These are phyloP conservation scores for Lasiodiplodia hormozganensis DNA, from an alignment of 2,329 filamentous ascomycete species.

Conservation along the genomic window DNA sequence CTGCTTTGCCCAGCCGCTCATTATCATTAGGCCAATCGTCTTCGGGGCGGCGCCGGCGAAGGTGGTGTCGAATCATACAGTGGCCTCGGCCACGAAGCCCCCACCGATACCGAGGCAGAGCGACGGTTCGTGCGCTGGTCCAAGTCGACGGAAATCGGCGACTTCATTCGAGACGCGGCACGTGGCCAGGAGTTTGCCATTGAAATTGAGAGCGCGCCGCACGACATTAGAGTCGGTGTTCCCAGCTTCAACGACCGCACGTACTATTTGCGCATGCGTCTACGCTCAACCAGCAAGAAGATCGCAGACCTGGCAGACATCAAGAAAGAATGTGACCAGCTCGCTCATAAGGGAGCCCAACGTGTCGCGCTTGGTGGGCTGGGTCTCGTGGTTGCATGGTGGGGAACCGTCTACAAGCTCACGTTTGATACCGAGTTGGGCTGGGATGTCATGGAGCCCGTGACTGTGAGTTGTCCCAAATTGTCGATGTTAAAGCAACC, in stretches of 20 bases:
- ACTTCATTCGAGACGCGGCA: conserved; percentile 91
- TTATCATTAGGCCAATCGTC: conserved; percentile 41
- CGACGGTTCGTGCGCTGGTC: conserved; percentile 86
- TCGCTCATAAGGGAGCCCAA: conserved; percentile 80
- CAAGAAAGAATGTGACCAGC: conserved; percentile 80
- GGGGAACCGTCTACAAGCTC: conserved; percentile 76
- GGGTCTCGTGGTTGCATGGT: conserved; percentile 75
- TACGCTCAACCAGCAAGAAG: conserved; percentile 73
- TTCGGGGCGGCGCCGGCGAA: conserved; percentile 59
- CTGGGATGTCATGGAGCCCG: conserved; percentile 90
- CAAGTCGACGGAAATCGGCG: conserved; percentile 85
- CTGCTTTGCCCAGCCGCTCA: conserved; percentile 34
- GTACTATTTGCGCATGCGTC: conserved; percentile 79
- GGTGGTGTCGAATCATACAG: conserved; percentile 74
- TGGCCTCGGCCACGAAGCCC: conserved; percentile 69
- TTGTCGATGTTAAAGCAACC: not conserved
- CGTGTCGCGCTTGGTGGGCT: conserved; percentile 82
- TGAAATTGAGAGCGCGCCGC: conserved; percentile 73
- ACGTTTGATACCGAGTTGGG: conserved; percentile 76
- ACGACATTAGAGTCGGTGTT: conserved; percentile 78
- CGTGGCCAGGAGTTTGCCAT: conserved; percentile 84
- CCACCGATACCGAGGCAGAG: conserved; percentile 49
- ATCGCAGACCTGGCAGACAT: conserved; percentile 74
- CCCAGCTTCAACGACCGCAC: conserved; percentile 92
- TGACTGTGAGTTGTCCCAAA: conserved; percentile 62